A percentile compares a stretch with the other conserved stretches of the same genome.
Evolutionary conservation across 2,329 filamentous ascomycete genomes (phyloP).

Genomic region (Gnomoniopsis smithogilvyi): DNA sequence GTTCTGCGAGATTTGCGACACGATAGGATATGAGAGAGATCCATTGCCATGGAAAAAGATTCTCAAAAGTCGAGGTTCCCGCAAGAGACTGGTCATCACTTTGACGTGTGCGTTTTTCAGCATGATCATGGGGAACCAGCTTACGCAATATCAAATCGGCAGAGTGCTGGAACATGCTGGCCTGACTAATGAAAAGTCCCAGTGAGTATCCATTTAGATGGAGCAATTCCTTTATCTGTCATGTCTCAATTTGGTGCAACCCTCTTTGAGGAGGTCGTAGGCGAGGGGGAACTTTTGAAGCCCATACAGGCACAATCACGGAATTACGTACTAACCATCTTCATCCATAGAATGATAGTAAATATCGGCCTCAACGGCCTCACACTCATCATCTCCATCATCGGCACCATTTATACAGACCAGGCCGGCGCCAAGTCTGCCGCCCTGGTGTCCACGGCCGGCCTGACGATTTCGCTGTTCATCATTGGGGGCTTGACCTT

Average conservation of each 20-base stretch:
- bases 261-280: too few relatives aligned
- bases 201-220: not conserved
- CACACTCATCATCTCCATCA: conserved; percentile 30
- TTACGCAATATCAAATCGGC: conserved; percentile 28
- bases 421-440: conserved; percentile 30
- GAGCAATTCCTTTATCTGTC: too few relatives aligned
- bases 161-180: conserved; percentile 29
- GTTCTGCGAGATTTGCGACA: conserved; percentile 22
- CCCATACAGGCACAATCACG: too few relatives aligned
- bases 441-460: conserved; percentile 18
- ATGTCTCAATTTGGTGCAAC: too few relatives aligned
- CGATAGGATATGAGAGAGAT: conserved; percentile 23
- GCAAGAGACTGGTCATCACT: conserved; percentile 24
- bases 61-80: conserved; percentile 23
- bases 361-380: conserved; percentile 34
- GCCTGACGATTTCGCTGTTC: conserved; percentile 31
- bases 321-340: too few relatives aligned
- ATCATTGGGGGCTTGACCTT: conserved; percentile 39
- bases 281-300: too few relatives aligned
- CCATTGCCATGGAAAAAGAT: conserved; percentile 27
- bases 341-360: conserved; percentile 22
- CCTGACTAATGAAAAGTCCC: conserved; percentile 26
- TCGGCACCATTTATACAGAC: conserved; percentile 32
- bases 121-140: conserved; percentile 30
- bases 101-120: conserved; percentile 25